phyloP scores from a whole-genome alignment of 495 filamentous ascomycete genomes.

The Tuber indicum region DNA sequence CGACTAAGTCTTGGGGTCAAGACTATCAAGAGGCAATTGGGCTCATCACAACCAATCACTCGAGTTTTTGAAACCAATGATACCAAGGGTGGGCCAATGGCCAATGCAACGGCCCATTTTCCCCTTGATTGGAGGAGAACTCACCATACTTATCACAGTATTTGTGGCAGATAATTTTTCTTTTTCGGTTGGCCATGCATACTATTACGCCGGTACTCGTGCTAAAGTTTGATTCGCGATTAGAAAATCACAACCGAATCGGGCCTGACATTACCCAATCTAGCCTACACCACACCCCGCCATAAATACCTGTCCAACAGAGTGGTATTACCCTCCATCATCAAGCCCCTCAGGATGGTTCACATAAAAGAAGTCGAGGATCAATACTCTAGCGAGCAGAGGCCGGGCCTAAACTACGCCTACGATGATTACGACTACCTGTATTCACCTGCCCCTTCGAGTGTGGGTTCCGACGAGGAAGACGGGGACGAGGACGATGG shows the following conservation, averaged over 20 bases:
- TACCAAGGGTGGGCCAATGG: not conserved
- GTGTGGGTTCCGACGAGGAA: constrained; percentile 54
- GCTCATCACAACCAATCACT: not conserved
- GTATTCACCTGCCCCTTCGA: constrained; percentile 76
- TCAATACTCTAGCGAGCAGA: constrained; percentile 74
- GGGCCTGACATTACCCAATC: not conserved
- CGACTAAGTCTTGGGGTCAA: not conserved
- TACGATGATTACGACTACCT: constrained; percentile 83
- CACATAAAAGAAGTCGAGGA: constrained; percentile 93
- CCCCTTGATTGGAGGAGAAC: not conserved
- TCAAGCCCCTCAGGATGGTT: constrained; percentile 60
- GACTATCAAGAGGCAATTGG: not conserved
- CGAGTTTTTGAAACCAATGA: not conserved
- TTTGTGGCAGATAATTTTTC: not conserved
- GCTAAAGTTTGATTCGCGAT: not conserved
- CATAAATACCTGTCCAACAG: not conserved
- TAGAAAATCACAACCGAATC: not conserved
- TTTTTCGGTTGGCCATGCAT: not conserved
- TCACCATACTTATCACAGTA: not conserved
- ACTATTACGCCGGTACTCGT: not conserved
- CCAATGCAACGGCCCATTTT: not conserved
- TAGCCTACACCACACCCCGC: not conserved
- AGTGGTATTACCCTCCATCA: not conserved
- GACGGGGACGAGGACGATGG: constrained; percentile 45
- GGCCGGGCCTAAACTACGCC: constrained; percentile 57